Percentiles rank a stretch among this genome's conserved stretches.
Conservation (phyloP, 148 eudicot species). For the Gaultheria prostrata region DNA sequence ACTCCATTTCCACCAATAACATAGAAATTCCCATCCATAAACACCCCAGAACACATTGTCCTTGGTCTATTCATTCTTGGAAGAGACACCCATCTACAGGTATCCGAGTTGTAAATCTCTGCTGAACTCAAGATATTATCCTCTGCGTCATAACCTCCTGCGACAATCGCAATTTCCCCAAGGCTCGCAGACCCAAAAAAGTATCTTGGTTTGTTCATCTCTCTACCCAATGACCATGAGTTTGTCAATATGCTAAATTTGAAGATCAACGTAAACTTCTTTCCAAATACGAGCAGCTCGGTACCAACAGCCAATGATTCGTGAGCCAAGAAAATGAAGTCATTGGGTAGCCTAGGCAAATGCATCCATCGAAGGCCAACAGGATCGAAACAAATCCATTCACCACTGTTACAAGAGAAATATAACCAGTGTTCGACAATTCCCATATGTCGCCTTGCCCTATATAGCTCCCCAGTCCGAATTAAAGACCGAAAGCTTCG, state of each 20-base stretch:
- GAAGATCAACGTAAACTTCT: slow-evolving; percentile 16
- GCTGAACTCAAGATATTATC: slow-evolving; percentile 26
- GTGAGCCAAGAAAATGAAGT: slow-evolving; percentile 24
- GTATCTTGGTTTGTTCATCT: slow-evolving; percentile 22
- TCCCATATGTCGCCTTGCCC: slow-evolving; percentile 23
- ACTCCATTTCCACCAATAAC: slow-evolving; percentile 35
- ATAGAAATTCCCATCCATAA: slow-evolving; percentile 39
- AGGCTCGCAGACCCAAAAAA: slow-evolving; percentile 28
- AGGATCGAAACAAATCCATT: slow-evolving; percentile 28
- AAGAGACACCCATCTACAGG: slow-evolving; percentile 28
- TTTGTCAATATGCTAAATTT: slow-evolving; percentile 25
- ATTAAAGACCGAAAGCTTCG: slow-evolving; percentile 20
- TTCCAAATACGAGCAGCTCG: slow-evolving; percentile 28
- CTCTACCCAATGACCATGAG: slow-evolving; percentile 21
- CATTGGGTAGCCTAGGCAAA: slow-evolving; percentile 17
- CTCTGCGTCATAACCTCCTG: slow-evolving; percentile 28
- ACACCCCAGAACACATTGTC: slow-evolving; percentile 37
- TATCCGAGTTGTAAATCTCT: slow-evolving; percentile 34
- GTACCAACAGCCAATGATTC: slow-evolving; percentile 29
- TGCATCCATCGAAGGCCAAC: slow-evolving; percentile 20
- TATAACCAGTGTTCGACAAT: slow-evolving; percentile 27
- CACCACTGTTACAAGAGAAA: slow-evolving; percentile 22
- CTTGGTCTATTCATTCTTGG: slow-evolving; percentile 32
- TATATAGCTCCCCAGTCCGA: slow-evolving; percentile 26
- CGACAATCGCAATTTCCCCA: slow-evolving; percentile 23